A percentile compares a stretch with the other conserved stretches of the same genome.
Evolutionary conservation across 2,329 filamentous ascomycete genomes (phyloP).

Genomic region (Diplodia intermedia): DNA sequence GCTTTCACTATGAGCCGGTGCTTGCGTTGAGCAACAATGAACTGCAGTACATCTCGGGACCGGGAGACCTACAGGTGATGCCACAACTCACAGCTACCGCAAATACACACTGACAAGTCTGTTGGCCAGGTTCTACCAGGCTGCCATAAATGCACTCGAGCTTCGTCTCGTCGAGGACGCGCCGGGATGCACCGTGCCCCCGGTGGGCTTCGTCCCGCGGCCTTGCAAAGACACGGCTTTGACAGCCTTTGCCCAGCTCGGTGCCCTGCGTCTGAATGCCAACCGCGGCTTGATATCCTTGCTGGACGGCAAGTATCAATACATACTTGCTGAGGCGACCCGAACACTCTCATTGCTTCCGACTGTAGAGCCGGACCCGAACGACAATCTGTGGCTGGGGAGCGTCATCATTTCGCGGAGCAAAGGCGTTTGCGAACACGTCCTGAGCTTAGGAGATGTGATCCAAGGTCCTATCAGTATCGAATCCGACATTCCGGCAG

Average conservation of each 20-base stretch:
- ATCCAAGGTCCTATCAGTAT: not conserved
- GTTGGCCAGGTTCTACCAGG: conserved; percentile 24
- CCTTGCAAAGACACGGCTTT: conserved; percentile 46
- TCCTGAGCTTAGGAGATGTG: conserved; percentile 13
- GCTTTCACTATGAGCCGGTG: conserved; percentile 1
- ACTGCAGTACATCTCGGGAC: conserved; percentile 24
- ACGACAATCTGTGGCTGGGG: conserved; percentile 46
- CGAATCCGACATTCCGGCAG: conserved; percentile 3
- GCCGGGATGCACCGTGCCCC: conserved; percentile 6
- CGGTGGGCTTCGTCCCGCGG: conserved; percentile 3
- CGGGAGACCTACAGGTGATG: conserved; percentile 24
- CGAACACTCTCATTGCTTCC: conserved; percentile 41
- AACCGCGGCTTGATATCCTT: conserved; percentile 48
- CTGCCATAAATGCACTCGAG: conserved; percentile 31
- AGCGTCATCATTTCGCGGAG: conserved; percentile 44
- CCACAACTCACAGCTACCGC: not conserved
- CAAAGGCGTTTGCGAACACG: conserved; percentile 43
- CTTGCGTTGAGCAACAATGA: conserved; percentile 21
- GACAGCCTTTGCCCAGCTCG: conserved; percentile 49
- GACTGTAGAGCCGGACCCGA: conserved; percentile 39
- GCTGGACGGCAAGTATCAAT: conserved; percentile 48
- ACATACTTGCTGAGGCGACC: conserved; percentile 47
- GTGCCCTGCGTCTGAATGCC: conserved; percentile 47
- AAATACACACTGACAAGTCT: not conserved
- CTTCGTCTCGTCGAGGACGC: conserved; percentile 19